phyloP scores from a whole-genome alignment of 75 land plant genomes.

The Gnetum montanum region DNA sequence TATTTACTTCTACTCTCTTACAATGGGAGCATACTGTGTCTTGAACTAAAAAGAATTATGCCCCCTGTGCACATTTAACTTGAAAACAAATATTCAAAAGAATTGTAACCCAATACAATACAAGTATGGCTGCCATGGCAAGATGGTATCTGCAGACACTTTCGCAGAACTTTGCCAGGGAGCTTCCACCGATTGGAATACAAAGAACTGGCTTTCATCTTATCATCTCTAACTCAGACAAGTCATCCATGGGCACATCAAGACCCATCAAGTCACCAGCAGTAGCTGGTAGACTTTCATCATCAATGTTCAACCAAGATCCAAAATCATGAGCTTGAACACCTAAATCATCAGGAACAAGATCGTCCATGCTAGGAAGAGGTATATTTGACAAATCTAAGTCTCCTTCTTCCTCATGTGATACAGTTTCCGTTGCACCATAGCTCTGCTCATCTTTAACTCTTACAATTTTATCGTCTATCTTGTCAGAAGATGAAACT shows the following conservation, averaged over 20 bases:
- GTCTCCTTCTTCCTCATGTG: conserved; percentile 21
- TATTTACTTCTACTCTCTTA: conserved; percentile 6
- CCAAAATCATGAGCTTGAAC: conserved; percentile 49
- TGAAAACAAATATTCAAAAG: conserved; percentile 9
- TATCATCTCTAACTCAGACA: conserved; percentile 62
- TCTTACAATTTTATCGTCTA: conserved; percentile 11
- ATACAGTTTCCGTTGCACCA: background rate
- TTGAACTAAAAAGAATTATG: conserved; percentile 9
- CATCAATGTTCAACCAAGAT: conserved; percentile 70
- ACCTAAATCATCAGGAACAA: conserved; percentile 34
- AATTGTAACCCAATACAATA: conserved; percentile 10
- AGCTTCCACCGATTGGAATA: background rate
- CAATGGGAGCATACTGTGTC: conserved; percentile 7
- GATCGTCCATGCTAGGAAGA: conserved; percentile 54
- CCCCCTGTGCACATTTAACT: conserved; percentile 7
- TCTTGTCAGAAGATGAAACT: conserved; percentile 15
- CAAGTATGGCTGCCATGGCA: conserved; percentile 5
- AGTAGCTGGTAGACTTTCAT: conserved; percentile 43
- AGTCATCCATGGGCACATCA: conserved; percentile 85
- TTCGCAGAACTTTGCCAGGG: background rate
- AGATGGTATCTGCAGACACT: conserved; percentile 2
- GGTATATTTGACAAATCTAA: conserved; percentile 40
- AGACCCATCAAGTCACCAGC: conserved; percentile 63
- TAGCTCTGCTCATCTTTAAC: conserved; percentile 8
- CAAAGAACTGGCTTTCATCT: background rate